These are phyloP conservation scores for Iodosphaeria phyllophila DNA, from an alignment of 2,329 filamentous ascomycete species.

Conservation along the genomic window DNA sequence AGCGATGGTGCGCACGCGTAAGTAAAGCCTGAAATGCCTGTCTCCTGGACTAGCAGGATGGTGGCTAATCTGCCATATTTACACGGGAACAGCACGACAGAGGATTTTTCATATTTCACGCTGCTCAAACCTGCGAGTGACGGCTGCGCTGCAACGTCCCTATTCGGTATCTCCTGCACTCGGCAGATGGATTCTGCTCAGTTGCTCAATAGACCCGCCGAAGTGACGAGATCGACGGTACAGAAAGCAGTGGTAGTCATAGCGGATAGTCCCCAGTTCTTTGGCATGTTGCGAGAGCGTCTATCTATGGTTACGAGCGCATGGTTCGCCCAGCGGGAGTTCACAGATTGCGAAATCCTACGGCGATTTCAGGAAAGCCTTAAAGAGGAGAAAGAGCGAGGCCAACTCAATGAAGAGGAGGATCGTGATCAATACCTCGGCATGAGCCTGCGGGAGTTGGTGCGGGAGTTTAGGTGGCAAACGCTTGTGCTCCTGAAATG, in stretches of 20 bases:
- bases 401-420: conserved; percentile 41
- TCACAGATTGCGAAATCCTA: conserved; percentile 79
- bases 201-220: conserved; percentile 59
- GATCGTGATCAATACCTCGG: conserved; percentile 79
- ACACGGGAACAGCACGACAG: conserved; percentile 42
- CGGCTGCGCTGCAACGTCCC: conserved; percentile 46
- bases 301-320: conserved; percentile 80
- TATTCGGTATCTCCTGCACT: conserved; percentile 93
- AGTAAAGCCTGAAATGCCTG: conserved; percentile 16
- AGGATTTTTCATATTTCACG: conserved; percentile 98
- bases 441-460: conserved; percentile 71
- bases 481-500: conserved; percentile 89
- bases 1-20: conserved; percentile 91
- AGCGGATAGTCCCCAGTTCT: conserved; percentile 73
- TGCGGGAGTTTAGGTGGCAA: conserved; percentile 89
- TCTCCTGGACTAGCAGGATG: background rate
- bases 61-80: background rate
- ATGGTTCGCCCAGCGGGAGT: conserved; percentile 92
- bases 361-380: conserved; percentile 82
- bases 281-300: conserved; percentile 79
- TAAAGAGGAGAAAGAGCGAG: conserved; percentile 42
- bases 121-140: conserved; percentile 46
- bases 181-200: conserved; percentile 69
- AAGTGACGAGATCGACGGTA: conserved; percentile 93
- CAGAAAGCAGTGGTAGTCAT: conserved; percentile 97